Base-by-base conservation (phyloP, 2,329 filamentous ascomycete species). In the Arthrinium puccinioides region DNA sequence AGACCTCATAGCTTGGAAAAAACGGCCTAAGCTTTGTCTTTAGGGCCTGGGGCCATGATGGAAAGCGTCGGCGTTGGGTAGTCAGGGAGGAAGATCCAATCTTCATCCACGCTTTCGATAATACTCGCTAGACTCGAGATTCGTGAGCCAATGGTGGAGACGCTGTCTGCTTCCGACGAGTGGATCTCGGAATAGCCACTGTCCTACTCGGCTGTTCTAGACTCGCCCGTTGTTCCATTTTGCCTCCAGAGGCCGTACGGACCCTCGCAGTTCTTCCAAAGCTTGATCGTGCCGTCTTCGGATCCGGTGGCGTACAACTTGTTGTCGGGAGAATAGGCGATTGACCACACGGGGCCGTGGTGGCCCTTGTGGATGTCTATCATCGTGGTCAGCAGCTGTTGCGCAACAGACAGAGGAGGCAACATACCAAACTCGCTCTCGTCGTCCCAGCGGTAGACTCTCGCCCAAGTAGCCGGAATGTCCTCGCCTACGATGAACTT, bases 281-380 rank as follows among this genome's bases (percentile, higher is more conserved):
- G 70, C 66, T 98, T 98, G 60, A 98, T 94, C 0, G 92, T 98
- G 27, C 92, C 92, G 53, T 98, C 92, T 58, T 98, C 92, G 33
- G 89, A 96, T 21, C 87, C 92, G 2, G 92, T 98, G 2, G 89
- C 92, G 56, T 97, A 98, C 7, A 98, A 69, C 57, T 94, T 96
- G 32, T 89, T 89, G 54, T 98, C 92, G 0, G 92, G 92, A 1
- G 89, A 92, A 62, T 95, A 98, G 39, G 84, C 83, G 42, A 94
- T 81, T 6, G 88, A 95, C 92, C 92, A 98, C 44, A 98, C 92
- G 2, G 90, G 90, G 2, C 92, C 92, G 54, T 98, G 92, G 51
- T 98, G 92, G 18, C 92, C 92, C 63, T 96, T 96, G 66, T 94
- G 87, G 10, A 90, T 83, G 58, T 97, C 92, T 83, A 44, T 9